These are phyloP conservation scores for Emericellopsis terricola DNA, from an alignment of 495 filamentous ascomycete species.

Conservation along the genomic window DNA sequence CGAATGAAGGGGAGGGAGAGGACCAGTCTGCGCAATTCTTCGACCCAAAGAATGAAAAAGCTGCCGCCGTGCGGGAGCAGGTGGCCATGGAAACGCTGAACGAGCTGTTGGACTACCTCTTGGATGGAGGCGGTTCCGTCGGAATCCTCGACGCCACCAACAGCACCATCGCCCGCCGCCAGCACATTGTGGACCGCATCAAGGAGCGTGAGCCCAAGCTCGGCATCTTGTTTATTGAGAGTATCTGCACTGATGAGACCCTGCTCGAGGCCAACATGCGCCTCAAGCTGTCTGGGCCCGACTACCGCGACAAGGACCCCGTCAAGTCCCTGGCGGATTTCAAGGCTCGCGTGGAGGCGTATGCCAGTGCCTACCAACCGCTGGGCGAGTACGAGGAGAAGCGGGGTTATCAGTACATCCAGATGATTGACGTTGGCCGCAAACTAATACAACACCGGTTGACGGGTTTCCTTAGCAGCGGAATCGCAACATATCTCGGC, in stretches of 20 bases:
- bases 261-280: slow-evolving; percentile 95
- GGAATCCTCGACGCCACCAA: slow-evolving; percentile 98
- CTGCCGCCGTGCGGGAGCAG: slow-evolving; percentile 71
- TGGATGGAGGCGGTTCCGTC: slow-evolving; percentile 70
- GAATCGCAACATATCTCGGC: slow-evolving; percentile 80
- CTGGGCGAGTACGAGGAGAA: slow-evolving; percentile 83
- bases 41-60: slow-evolving; percentile 72
- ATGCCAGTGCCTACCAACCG: slow-evolving; percentile 82
- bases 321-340: slow-evolving; percentile 70
- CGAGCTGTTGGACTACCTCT: slow-evolving; percentile 74
- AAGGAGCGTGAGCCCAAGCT: slow-evolving; percentile 68
- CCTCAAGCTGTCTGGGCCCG: slow-evolving; percentile 87
- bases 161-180: slow-evolving; percentile 71
- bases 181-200: slow-evolving; percentile 68
- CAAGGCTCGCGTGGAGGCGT: slow-evolving; percentile 80
- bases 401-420: slow-evolving; percentile 76
- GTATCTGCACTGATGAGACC: slow-evolving; percentile 66
- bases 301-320: slow-evolving; percentile 89
- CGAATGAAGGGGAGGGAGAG: too few species aligned
- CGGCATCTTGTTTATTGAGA: slow-evolving; percentile 86
- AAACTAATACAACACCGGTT: slow-evolving; percentile 85
- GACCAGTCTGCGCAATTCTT: slow-evolving; percentile 91
- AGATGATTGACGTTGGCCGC: slow-evolving; percentile 94
- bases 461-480: slow-evolving; percentile 74
- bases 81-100: slow-evolving; percentile 84